Base-by-base conservation (phyloP, 1,284 basidiomycete species). In the Ceraceosorus guamensis region DNA sequence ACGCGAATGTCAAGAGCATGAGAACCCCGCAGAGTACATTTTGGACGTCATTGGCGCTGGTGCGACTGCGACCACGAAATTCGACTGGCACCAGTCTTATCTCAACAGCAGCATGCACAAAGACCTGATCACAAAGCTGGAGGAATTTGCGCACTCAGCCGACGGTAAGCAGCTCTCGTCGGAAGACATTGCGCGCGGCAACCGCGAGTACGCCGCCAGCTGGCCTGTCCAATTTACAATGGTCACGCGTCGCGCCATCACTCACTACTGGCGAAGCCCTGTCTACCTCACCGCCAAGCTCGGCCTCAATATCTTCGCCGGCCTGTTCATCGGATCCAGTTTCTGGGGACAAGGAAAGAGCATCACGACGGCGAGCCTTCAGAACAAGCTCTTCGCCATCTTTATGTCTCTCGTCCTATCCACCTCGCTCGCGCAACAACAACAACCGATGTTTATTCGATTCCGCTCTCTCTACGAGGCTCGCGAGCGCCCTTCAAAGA, bases 341-440 rank as follows among this genome's bases (percentile, higher is more conserved):
- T 72, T 72, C 68, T 72, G 60, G 62, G 55, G 52, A 11, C 70
- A 72, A 45, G 70, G 70, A 3, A 11, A 53, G 2, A 57, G 55
- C 4, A 31, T 54, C 13, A 62, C 63, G 5, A 51, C 52, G 6
- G 65, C 65, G 8, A 63, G 62, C 14, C 63, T 72, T 32, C 88
- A 90, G 75, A 87, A 88, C 77, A 87, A 89, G 76, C 82, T 91
- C 45, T 91, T 91, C 71, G 72, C 76, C 18, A 73, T 76, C 48
- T 79, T 79, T 64, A 79, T 78, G 76, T 71, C 66, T 5, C 59
- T 70, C 11, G 65, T 73, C 7, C 56, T 75, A 6, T 62, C 64
- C 10, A 70, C 69, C 0, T 68, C 71, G 43, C 57, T 73, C 7
- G 63, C 70, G n/a, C 70, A 73, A 45, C 70, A 73, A 54, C 59